Evolutionary conservation across 2,329 filamentous ascomycete species (phyloP).

Genomic region (Ascochyta clinopodiicola): DNA sequence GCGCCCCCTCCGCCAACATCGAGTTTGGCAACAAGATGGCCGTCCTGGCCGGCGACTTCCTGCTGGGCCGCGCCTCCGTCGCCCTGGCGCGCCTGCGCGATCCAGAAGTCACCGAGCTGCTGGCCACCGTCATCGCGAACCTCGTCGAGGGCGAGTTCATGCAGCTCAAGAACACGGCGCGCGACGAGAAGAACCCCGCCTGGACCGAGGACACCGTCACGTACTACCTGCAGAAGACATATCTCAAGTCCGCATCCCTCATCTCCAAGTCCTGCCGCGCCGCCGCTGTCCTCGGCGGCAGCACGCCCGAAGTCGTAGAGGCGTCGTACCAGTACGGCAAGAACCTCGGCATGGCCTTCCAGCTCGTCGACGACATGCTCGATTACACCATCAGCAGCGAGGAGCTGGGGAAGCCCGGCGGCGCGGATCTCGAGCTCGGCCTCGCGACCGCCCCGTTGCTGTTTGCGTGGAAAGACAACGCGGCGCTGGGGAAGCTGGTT

Average conservation of each 20-base stretch:
- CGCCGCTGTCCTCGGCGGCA: slow-evolving; percentile 82
- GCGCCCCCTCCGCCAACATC: slow-evolving; percentile 85
- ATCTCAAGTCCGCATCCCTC: slow-evolving; percentile 92
- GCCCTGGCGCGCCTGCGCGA: slow-evolving; percentile 89
- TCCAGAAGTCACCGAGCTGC: slow-evolving; percentile 90
- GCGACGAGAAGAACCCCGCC: slow-evolving; percentile 80
- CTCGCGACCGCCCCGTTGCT: slow-evolving; percentile 91
- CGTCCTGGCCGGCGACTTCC: slow-evolving; percentile 94
- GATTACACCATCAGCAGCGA: slow-evolving; percentile 88
- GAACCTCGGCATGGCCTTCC: slow-evolving; percentile 93
- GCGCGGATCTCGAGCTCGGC: slow-evolving; percentile 90
- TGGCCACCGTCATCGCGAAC: slow-evolving; percentile 97
- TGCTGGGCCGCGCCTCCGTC: slow-evolving; percentile 90
- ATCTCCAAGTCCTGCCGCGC: slow-evolving; percentile 97
- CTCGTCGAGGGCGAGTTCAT: slow-evolving; percentile 99
- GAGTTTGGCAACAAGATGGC: slow-evolving; percentile 99
- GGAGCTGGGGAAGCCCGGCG: slow-evolving; percentile 92
- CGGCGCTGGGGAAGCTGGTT: slow-evolving; percentile 84
- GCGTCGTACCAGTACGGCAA: slow-evolving; percentile 91
- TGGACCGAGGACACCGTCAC: slow-evolving; percentile 89
- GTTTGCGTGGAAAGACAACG: slow-evolving; percentile 92
- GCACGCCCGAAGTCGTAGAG: slow-evolving; percentile 80
- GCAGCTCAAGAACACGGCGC: slow-evolving; percentile 96
- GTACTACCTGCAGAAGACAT: slow-evolving; percentile 98
- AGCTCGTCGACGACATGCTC: slow-evolving; percentile 96